Evolutionary conservation across 176 grass and related monocot species (phyloP).

Genomic region (Carex littledalei): DNA sequence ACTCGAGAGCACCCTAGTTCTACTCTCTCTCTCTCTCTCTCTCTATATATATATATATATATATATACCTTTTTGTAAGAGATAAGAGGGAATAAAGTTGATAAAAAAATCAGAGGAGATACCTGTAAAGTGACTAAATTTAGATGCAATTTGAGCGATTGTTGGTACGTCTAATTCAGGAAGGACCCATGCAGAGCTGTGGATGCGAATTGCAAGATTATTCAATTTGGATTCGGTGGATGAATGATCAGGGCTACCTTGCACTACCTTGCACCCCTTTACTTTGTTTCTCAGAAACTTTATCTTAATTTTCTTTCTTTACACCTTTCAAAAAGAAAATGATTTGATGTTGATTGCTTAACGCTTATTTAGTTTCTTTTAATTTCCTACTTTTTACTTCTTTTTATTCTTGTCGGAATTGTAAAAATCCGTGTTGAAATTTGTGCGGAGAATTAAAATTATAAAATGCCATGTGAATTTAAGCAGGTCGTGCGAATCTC

Average conservation of each 20-base stretch:
- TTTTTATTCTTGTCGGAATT: neutral
- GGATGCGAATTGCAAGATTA: neutral
- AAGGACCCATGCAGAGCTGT: constrained; percentile 6
- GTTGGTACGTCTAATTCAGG: constrained; percentile 5
- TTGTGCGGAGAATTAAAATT: too few species aligned
- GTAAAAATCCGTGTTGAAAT: neutral
- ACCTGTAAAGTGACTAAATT: neutral
- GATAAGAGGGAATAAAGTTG: neutral
- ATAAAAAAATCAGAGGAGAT: neutral
- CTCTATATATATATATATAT: neutral
- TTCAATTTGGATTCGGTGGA: constrained; percentile 9
- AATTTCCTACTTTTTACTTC: neutral
- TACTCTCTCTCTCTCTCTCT: too few species aligned
- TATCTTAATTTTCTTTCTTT: neutral
- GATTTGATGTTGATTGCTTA: constrained; percentile 16
- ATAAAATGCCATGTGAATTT: too few species aligned
- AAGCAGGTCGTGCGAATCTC: too few species aligned
- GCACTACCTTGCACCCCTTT: neutral
- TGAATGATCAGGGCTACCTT: constrained; percentile 14
- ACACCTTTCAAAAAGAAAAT: neutral
- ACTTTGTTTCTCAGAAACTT: constrained; percentile 6
- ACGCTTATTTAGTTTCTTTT: neutral
- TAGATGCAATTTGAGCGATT: neutral
- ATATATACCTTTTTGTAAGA: neutral
- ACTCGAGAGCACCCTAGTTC: too few species aligned